Evolutionary conservation across 116 monocot genomes (phyloP).

Genomic region (Zostera marina): DNA sequence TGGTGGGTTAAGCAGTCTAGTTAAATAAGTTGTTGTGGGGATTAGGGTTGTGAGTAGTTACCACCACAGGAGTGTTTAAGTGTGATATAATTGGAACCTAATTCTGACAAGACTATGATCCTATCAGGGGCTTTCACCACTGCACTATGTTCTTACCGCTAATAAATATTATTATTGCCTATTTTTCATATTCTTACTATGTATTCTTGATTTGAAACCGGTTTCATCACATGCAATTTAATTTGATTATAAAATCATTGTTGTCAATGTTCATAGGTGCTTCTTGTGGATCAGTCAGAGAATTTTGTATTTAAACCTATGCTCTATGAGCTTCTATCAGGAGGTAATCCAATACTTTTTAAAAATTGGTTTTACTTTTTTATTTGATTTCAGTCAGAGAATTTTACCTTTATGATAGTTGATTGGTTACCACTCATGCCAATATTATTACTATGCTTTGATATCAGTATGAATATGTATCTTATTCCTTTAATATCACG

Average conservation of each 20-base stretch:
- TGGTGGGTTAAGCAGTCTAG: too few relatives aligned
- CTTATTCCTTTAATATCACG: too few relatives aligned
- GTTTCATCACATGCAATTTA: not conserved
- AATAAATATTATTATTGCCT: too few relatives aligned
- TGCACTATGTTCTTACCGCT: too few relatives aligned
- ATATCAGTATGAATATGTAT: not conserved
- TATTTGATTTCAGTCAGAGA: not conserved
- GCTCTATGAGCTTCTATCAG: conserved; percentile 91
- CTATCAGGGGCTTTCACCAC: too few relatives aligned
- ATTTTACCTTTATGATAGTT: not conserved
- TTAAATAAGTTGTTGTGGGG: too few relatives aligned
- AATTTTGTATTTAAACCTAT: conserved; percentile 94
- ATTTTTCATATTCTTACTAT: too few relatives aligned
- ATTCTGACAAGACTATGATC: too few relatives aligned
- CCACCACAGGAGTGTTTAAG: too few relatives aligned
- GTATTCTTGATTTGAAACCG: too few relatives aligned
- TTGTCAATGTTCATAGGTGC: conserved; percentile 27
- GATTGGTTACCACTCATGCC: not conserved
- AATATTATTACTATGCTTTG: conserved; percentile 1
- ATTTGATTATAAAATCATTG: not conserved
- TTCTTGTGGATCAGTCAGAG: conserved; percentile 91
- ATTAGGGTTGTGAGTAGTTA: too few relatives aligned
- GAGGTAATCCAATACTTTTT: conserved; percentile 32
- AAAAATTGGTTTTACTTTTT: not conserved
- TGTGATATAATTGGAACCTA: too few relatives aligned